phyloP scores from a whole-genome alignment of 2,329 filamentous ascomycete genomes.

The Oidium heveae region DNA sequence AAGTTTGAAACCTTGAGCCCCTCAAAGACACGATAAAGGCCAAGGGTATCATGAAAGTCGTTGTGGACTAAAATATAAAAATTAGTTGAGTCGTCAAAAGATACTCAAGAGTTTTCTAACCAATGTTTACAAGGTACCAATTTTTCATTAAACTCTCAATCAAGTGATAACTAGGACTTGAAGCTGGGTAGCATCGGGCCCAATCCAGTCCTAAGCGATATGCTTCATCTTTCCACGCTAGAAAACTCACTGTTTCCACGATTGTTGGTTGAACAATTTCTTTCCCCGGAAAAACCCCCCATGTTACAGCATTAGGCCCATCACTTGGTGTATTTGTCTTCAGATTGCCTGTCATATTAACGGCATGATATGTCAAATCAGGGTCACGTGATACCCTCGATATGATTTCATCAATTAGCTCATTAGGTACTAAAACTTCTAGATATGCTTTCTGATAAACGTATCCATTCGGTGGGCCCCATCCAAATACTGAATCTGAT shows the following conservation, averaged over 20 bases:
- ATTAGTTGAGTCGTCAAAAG: conserved; percentile 1
- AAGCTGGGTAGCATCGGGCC: conserved; percentile 67
- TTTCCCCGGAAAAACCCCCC: conserved; percentile 96
- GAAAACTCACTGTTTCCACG: conserved; percentile 88
- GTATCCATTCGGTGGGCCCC: conserved; percentile 86
- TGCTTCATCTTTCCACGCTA: conserved; percentile 97
- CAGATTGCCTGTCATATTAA: conserved; percentile 59
- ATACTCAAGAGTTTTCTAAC: conserved; percentile 23
- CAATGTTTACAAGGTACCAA: conserved; percentile 90
- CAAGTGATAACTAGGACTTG: conserved; percentile 51
- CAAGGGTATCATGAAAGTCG: conserved; percentile 67
- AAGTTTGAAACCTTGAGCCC: conserved; percentile 45
- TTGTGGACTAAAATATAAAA: conserved; percentile 53
- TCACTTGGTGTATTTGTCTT: conserved; percentile 66
- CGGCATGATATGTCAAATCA: conserved; percentile 82
- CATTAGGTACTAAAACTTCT: conserved; percentile 66
- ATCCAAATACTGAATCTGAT: conserved; percentile 65
- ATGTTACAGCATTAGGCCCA: conserved; percentile 92
- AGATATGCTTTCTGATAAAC: conserved; percentile 98
- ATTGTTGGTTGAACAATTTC: conserved; percentile 99
- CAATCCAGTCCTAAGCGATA: conserved; percentile 82
- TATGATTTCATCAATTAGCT: conserved; percentile 53
- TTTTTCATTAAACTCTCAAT: conserved; percentile 66
- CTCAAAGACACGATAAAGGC: conserved; percentile 69
- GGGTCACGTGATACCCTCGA: conserved; percentile 50